Evolutionary conservation across 2,329 filamentous ascomycete genomes (phyloP).

Genomic region (Laburnicola sp.): DNA sequence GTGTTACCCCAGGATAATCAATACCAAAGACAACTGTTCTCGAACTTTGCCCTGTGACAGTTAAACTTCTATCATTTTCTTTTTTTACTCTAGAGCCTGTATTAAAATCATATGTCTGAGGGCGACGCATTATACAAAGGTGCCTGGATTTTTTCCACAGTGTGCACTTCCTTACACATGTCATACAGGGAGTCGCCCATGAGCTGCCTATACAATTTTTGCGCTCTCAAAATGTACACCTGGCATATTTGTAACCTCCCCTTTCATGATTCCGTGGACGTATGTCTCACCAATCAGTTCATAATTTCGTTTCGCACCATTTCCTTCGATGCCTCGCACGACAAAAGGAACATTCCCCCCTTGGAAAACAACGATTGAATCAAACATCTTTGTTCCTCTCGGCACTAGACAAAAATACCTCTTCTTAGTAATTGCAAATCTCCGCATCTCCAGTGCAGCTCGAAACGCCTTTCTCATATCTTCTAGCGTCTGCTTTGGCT

Average conservation of each 20-base stretch:
- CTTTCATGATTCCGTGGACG: conserved; percentile 30
- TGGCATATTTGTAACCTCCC: conserved; percentile 10
- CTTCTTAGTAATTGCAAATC: conserved; percentile 25
- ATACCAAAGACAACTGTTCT: no score
- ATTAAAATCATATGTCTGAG: no score
- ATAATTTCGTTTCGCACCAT: background rate
- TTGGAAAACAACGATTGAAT: conserved; percentile 25
- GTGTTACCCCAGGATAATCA: no score
- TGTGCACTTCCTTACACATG: no score
- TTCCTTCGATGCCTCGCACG: conserved; percentile 2
- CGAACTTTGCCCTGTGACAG: no score
- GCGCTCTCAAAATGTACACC: background rate
- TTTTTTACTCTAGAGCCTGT: no score
- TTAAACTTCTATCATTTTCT: no score
- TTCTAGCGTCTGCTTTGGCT: conserved; percentile 18
- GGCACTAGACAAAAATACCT: conserved; percentile 31
- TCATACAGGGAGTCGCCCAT: no score
- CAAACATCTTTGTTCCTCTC: conserved; percentile 16
- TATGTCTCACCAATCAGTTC: conserved; percentile 28
- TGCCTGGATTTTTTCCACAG: no score
- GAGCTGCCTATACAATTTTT: background rate
- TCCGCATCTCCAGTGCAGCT: conserved; percentile 23
- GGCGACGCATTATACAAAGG: no score
- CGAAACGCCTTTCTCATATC: conserved; percentile 19
- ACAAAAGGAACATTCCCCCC: conserved; percentile 27